A percentile compares a stretch with the other conserved stretches of the same genome.
Conservation (phyloP, 345 rosid species). For the Lenwebbia sp. region DNA sequence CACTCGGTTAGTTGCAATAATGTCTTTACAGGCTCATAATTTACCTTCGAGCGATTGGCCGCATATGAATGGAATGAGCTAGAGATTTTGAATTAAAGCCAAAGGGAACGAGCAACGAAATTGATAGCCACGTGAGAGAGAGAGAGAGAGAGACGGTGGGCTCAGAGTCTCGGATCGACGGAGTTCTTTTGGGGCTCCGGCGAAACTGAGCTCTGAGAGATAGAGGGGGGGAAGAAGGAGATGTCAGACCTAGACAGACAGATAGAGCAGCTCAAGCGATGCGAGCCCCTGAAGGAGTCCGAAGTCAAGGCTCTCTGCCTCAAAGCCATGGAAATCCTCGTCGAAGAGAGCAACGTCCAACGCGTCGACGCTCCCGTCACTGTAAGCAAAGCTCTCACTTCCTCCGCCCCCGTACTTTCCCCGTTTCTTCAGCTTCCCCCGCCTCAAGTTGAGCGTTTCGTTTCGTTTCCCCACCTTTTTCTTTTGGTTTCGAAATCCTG, state of each 20-base stretch:
- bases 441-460: neutral
- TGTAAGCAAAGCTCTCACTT: constrained; percentile 11
- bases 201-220: neutral
- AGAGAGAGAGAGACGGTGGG: neutral
- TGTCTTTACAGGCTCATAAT: neutral
- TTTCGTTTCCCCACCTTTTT: neutral
- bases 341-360: constrained; percentile 97
- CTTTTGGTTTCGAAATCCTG: neutral
- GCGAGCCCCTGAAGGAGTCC: constrained; percentile 92
- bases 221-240: constrained; percentile 1
- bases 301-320: constrained; percentile 94
- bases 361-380: constrained; percentile 98
- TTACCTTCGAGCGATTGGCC: neutral
- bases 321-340: constrained; percentile 94
- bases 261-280: constrained; percentile 89
- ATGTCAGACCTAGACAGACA: constrained; percentile 98
- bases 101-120: neutral
- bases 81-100: neutral
- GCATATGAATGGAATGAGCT: neutral
- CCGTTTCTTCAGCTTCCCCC: neutral
- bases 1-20: too few species aligned
- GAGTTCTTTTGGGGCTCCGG: neutral
- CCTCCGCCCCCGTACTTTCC: neutral
- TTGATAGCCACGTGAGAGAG: neutral
- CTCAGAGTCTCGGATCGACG: neutral